Percentiles rank a stretch among this genome's conserved stretches.
Conservation (phyloP, 2,329 filamentous ascomycete species). For the Didymella exigua region DNA sequence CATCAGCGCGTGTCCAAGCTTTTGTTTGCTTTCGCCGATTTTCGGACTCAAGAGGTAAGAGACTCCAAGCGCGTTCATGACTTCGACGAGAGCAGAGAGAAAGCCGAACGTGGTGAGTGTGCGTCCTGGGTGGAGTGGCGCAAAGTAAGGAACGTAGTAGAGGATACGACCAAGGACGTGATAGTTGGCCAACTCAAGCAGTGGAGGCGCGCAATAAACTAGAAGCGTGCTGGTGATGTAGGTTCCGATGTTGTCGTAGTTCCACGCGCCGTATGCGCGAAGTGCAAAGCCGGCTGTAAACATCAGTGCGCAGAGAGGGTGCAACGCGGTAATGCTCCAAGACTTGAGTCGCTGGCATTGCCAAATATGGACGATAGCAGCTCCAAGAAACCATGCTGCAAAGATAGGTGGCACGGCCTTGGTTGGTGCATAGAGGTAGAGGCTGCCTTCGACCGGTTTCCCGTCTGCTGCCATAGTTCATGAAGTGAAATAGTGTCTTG, state of each 20-base stretch:
- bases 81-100: slow-evolving; percentile 56
- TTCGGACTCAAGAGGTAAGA: slow-evolving; percentile 47
- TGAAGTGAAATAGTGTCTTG: too few species aligned
- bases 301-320: slow-evolving; percentile 58
- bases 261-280: slow-evolving; percentile 57
- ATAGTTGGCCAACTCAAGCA: slow-evolving; percentile 58
- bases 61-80: slow-evolving; percentile 58
- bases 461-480: too few species aligned
- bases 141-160: slow-evolving; percentile 63
- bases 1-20: slow-evolving; percentile 52
- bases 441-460: slow-evolving; percentile 23
- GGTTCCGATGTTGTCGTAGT: slow-evolving; percentile 53
- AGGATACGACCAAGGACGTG: slow-evolving; percentile 63
- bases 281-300: slow-evolving; percentile 62
- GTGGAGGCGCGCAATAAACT: slow-evolving; percentile 32
- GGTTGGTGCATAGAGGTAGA: slow-evolving; percentile 56
- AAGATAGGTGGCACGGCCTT: slow-evolving; percentile 60
- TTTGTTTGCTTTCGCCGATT: slow-evolving; percentile 37
- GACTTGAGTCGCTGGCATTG: slow-evolving; percentile 62
- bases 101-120: slow-evolving; percentile 63
- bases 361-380: slow-evolving; percentile 54
- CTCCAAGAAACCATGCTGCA: slow-evolving; percentile 51
- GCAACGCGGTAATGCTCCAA: slow-evolving; percentile 59
- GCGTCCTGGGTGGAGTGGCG: slow-evolving; percentile 61
- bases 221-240: slow-evolving; percentile 47